Evolutionary conservation across 1,284 basidiomycete genomes (phyloP).

Genomic region (Pseudozyma tsukubaensis): DNA sequence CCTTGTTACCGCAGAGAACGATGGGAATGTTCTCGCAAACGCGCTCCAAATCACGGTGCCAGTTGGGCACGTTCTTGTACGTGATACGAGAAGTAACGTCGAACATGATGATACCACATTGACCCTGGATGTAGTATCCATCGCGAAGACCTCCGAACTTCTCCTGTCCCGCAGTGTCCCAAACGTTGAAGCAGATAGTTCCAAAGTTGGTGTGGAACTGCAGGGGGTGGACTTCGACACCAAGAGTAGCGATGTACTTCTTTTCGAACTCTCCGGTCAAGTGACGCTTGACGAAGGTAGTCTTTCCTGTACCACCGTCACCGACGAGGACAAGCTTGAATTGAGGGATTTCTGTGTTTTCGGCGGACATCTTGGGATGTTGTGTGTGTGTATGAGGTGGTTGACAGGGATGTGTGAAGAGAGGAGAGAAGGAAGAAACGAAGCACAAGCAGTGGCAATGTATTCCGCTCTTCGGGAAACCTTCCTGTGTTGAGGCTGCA

Average conservation of each 20-base stretch:
- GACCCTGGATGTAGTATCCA: constrained; percentile 74
- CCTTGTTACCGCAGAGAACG: constrained; percentile 99
- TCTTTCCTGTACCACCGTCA: constrained; percentile 94
- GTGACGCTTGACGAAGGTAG: constrained; percentile 79
- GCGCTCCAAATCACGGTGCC: constrained; percentile 99
- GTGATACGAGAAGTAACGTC: constrained; percentile 99
- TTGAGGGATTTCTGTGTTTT: constrained; percentile 76
- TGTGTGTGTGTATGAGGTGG: constrained; percentile 9
- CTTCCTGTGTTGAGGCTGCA: background rate
- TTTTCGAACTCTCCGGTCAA: constrained; percentile 99
- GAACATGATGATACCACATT: constrained; percentile 99
- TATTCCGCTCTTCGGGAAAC: background rate
- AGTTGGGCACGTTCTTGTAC: constrained; percentile 99
- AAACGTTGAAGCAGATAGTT: constrained; percentile 99
- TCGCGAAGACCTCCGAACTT: constrained; percentile 78
- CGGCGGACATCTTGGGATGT: constrained; percentile 37
- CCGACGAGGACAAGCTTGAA: constrained; percentile 99
- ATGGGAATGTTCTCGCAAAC: constrained; percentile 99
- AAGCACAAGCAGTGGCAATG: constrained; percentile 19
- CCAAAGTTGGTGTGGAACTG: constrained; percentile 97
- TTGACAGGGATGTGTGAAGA: background rate
- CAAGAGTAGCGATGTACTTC: constrained; percentile 99
- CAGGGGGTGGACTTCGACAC: constrained; percentile 98
- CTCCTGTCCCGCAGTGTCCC: constrained; percentile 99
- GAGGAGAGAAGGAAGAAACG: background rate